These are phyloP conservation scores for Apiotrichum sp. DNA, from an alignment of 1,284 basidiomycete genomes.

Conservation along the genomic window DNA sequence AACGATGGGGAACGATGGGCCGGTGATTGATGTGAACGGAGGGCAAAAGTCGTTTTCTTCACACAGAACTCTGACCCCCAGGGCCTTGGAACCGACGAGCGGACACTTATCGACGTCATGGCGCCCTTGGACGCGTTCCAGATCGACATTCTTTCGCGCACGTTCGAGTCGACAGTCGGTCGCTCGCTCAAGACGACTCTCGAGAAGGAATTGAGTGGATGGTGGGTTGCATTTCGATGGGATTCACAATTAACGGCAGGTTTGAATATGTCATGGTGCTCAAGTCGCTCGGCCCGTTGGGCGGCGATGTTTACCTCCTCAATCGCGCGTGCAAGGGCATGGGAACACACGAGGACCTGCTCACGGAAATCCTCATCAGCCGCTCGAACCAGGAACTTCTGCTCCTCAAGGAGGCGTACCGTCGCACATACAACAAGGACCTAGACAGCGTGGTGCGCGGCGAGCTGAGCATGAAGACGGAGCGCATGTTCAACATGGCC, in stretches of 20 bases:
- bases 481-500: conserved; percentile 46
- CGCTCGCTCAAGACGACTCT: conserved; percentile 37
- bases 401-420: conserved; percentile 45
- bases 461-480: conserved; percentile 48
- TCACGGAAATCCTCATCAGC: conserved; percentile 44
- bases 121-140: conserved; percentile 44
- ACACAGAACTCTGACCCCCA: conserved; percentile 3
- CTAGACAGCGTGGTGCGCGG: conserved; percentile 37
- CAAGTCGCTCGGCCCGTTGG: conserved; percentile 43
- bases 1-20: too few species aligned
- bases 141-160: conserved; percentile 41
- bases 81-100: conserved; percentile 48
- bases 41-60: too few species aligned
- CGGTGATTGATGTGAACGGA: too few species aligned
- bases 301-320: conserved; percentile 41
- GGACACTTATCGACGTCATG: conserved; percentile 39
- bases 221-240: conserved; percentile 25
- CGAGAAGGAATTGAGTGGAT: conserved; percentile 46
- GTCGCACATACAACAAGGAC: conserved; percentile 40
- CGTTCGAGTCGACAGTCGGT: conserved; percentile 43
- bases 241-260: conserved; percentile 14
- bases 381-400: conserved; percentile 47
- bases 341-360: conserved; percentile 47
- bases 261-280: conserved; percentile 45
- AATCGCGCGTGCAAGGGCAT: conserved; percentile 42